These are phyloP conservation scores for Kazachstania viticola DNA, from an alignment of 805 yeast genomes.

Conservation along the genomic window DNA sequence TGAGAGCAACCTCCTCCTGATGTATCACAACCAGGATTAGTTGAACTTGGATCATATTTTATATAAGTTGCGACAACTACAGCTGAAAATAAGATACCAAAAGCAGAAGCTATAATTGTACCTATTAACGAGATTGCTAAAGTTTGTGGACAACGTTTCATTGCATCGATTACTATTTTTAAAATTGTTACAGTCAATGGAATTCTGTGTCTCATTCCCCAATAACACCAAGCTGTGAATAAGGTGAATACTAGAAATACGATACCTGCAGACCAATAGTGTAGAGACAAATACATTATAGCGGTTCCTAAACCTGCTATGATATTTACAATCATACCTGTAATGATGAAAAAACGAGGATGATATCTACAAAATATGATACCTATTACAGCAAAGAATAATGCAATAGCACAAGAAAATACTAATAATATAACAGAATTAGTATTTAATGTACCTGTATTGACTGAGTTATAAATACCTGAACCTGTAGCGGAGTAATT, in stretches of 20 bases:
- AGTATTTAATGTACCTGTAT: constrained; percentile 58
- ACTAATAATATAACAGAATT: constrained; percentile 63
- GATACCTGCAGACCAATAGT: constrained; percentile 71
- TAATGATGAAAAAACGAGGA: constrained; percentile 55
- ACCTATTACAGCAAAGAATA: constrained; percentile 46
- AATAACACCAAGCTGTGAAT: constrained; percentile 58
- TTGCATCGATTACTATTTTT: constrained; percentile 64
- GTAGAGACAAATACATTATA: constrained; percentile 54
- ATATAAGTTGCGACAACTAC: constrained; percentile 69
- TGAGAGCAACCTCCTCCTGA: constrained; percentile 46
- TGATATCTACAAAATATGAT: constrained; percentile 49
- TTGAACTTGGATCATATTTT: constrained; percentile 51
- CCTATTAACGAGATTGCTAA: constrained; percentile 52
- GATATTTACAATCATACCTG: constrained; percentile 58
- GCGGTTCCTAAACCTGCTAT: constrained; percentile 64
- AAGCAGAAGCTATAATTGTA: constrained; percentile 44
- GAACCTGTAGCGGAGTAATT: constrained; percentile 48
- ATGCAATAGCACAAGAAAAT: constrained; percentile 48
- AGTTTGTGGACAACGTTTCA: constrained; percentile 61
- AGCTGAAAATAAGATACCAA: constrained; percentile 53
- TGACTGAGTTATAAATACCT: constrained; percentile 43
- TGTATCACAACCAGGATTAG: constrained; percentile 40
- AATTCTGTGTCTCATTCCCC: constrained; percentile 58
- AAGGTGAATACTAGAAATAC: constrained; percentile 58
- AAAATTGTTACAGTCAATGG: constrained; percentile 65